Percentiles rank a stretch among this genome's conserved stretches.
phyloP scores from a whole-genome alignment of 495 filamentous ascomycete species.

The Penicillium pancosmium region DNA sequence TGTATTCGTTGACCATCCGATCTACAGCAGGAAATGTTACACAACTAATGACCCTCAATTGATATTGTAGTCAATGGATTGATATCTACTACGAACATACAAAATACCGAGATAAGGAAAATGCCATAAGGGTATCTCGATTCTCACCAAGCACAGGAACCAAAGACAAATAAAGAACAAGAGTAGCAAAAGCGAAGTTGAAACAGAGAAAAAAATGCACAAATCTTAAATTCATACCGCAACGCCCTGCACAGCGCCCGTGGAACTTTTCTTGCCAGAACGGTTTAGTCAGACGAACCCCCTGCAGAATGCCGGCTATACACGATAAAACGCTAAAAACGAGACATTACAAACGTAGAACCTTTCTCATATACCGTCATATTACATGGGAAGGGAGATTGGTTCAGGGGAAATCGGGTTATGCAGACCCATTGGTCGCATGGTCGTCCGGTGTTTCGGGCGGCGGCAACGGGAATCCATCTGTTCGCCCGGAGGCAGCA shows the following conservation, averaged over 20 bases:
- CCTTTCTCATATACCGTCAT: conserved; percentile 6
- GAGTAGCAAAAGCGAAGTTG: background rate
- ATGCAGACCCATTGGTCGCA: conserved; percentile 13
- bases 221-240: conserved; percentile 26
- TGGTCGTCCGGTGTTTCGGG: conserved; percentile 36
- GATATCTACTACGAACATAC: background rate
- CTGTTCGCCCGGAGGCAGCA: conserved; percentile 39
- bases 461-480: conserved; percentile 49
- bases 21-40: no score
- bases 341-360: conserved; percentile 3
- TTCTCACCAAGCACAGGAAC: conserved; percentile 11
- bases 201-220: conserved; percentile 19
- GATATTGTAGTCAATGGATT: background rate
- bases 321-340: conserved; percentile 22
- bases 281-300: background rate
- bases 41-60: background rate
- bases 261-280: conserved; percentile 18
- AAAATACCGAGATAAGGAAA: conserved; percentile 3
- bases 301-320: conserved; percentile 21
- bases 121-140: conserved; percentile 27
- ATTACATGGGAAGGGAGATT: conserved; percentile 1
- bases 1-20: no score
- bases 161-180: background rate
- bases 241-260: conserved; percentile 30
- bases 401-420: background rate